These are phyloP conservation scores for Phaeomoniella chlamydospora DNA, from an alignment of 2,329 filamentous ascomycete genomes.

Conservation along the genomic window DNA sequence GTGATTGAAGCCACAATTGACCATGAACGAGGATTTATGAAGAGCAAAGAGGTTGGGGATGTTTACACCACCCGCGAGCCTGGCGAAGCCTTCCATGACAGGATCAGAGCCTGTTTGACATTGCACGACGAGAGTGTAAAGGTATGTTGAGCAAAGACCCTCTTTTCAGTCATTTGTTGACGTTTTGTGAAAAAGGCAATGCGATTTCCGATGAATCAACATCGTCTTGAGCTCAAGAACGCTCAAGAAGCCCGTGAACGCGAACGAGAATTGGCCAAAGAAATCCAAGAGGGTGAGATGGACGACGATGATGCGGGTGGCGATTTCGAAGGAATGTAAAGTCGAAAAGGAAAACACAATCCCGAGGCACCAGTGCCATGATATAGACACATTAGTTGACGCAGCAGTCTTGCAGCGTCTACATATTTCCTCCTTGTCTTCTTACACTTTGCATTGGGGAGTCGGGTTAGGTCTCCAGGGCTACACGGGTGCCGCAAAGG, in stretches of 20 bases:
- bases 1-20: conserved; percentile 93
- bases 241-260: conserved; percentile 95
- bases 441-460: background rate
- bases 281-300: conserved; percentile 94
- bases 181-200: conserved; percentile 60
- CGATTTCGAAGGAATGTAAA: conserved; percentile 87
- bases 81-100: conserved; percentile 93
- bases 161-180: conserved; percentile 13
- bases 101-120: conserved; percentile 78
- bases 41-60: conserved; percentile 92
- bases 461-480: background rate
- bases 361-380: no score
- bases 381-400: no score
- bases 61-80: conserved; percentile 93
- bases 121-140: conserved; percentile 97
- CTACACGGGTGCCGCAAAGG: no score
- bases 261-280: conserved; percentile 93
- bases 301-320: conserved; percentile 93
- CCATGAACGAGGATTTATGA: conserved; percentile 92
- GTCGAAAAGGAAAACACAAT: background rate
- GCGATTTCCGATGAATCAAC: conserved; percentile 99
- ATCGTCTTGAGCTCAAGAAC: conserved; percentile 91
- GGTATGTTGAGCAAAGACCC: conserved; percentile 36
- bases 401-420: no score
- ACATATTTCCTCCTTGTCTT: background rate